Evolutionary conservation across 2,329 filamentous ascomycete species (phyloP).

Genomic region (Fusarium luffae): DNA sequence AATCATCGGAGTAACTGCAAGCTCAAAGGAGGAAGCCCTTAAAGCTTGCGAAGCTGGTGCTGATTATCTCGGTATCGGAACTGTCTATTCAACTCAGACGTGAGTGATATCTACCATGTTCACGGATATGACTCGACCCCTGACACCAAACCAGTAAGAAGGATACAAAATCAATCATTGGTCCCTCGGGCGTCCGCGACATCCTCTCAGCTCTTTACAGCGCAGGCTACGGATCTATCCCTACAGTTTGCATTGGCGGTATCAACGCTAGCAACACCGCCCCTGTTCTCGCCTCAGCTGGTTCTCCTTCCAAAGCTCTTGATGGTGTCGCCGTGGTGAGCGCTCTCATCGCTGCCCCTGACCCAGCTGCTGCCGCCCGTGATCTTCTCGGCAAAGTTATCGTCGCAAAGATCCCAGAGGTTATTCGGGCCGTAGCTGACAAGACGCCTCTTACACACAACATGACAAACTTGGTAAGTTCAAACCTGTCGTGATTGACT

Average conservation of each 20-base stretch:
- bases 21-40: slow-evolving; percentile 76
- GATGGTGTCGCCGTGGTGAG: slow-evolving; percentile 91
- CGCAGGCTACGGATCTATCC: slow-evolving; percentile 58
- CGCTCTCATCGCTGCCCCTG: slow-evolving; percentile 79
- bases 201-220: slow-evolving; percentile 66
- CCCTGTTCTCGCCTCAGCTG: slow-evolving; percentile 77
- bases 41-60: slow-evolving; percentile 80
- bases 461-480: slow-evolving; percentile 86
- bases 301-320: slow-evolving; percentile 65
- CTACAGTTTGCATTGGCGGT: slow-evolving; percentile 88
- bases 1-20: slow-evolving; percentile 91
- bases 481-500: background rate
- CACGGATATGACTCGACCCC: background rate
- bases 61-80: slow-evolving; percentile 91
- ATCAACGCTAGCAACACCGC: slow-evolving; percentile 82
- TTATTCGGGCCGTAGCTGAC: slow-evolving; percentile 70
- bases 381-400: slow-evolving; percentile 60
- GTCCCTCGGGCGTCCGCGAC: slow-evolving; percentile 65
- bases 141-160: slow-evolving; percentile 70
- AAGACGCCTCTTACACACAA: slow-evolving; percentile 86
- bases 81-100: slow-evolving; percentile 87
- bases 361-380: slow-evolving; percentile 72
- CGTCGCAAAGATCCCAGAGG: slow-evolving; percentile 61
- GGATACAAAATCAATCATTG: slow-evolving; percentile 77
- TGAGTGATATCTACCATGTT: slow-evolving; percentile 53